phyloP scores from a whole-genome alignment of 2,329 filamentous ascomycete genomes.

The Xylogone sp. region DNA sequence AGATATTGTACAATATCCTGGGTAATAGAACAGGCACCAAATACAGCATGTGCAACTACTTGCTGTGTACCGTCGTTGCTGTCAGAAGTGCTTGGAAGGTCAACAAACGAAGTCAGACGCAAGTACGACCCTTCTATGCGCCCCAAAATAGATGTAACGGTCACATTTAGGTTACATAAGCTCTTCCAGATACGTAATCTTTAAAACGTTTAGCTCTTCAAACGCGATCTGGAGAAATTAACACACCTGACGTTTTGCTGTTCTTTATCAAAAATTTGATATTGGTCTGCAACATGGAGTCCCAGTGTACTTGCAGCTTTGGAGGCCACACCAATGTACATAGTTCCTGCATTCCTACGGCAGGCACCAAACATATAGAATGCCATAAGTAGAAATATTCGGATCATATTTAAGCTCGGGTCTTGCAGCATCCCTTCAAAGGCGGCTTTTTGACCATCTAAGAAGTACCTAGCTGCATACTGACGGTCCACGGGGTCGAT shows the following conservation, averaged over 20 bases:
- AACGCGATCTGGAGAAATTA: background rate
- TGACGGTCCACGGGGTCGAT: constrained; percentile 28
- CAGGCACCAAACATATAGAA: constrained; percentile 33
- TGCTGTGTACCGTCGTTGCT: background rate
- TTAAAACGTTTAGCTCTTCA: background rate
- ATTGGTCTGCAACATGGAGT: constrained; percentile 19
- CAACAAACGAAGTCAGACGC: background rate
- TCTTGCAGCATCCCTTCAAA: constrained; percentile 31
- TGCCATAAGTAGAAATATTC: constrained; percentile 31
- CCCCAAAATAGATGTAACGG: constrained; percentile 10
- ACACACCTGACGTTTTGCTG: constrained; percentile 4
- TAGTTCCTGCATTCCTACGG: constrained; percentile 33
- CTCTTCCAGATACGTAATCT: constrained; percentile 14
- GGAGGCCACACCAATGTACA: constrained; percentile 34
- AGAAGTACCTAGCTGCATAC: constrained; percentile 30
- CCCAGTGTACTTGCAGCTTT: constrained; percentile 34
- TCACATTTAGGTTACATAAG: constrained; percentile 9
- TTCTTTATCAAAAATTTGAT: constrained; percentile 1
- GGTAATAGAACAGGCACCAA: background rate
- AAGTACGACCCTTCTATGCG: background rate
- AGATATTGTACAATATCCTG: background rate
- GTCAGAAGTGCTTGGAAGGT: background rate
- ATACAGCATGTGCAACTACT: background rate
- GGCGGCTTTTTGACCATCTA: constrained; percentile 31
- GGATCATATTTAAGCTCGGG: constrained; percentile 31